Evolutionary conservation across 331 rosid genomes (phyloP), one percentile per base, ranked within the genome.

Genomic region (Rhamnella rubrinervis): DNA sequence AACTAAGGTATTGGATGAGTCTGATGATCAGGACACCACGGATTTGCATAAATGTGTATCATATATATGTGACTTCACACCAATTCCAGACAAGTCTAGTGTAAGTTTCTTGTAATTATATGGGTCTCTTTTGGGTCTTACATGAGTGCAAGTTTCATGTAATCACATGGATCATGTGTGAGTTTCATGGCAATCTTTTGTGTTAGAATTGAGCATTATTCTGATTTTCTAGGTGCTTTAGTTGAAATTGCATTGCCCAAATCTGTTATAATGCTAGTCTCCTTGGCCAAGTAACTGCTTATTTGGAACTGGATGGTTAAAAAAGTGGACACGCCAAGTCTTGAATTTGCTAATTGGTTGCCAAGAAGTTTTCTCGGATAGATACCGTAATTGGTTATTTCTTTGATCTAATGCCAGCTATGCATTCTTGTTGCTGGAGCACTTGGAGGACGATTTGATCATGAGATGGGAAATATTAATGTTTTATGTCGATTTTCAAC

Each of bases 381-480:
- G 63, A 61, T 61, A 44, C n/a, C 39, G 8, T 17, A 63, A 62
- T 44, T 77, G 44, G 21, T 64, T 55, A 63, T 19, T 52, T 44
- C 66, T 28, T 59, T 46, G 49, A 74, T 60, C 56, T 70, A 26
- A 52, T 79, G 62, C 56, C 85, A 95, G 99, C 68, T 84, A 64
- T 83, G 97, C 85, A 89, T 95, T 80, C 83, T 95, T 59, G 92
- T 87, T 65, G 83, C 86, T 63, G 99, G 99, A 78, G 96, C 97
- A 71, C 93, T 95, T 66, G 99, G 99, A 40, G 99, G 99, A 70
- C 78, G 99, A 77, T 95, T 95, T 76, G 99, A 95, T 81, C 99
- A 95, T 14, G 96, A 91, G 83, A 86, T 95, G 20, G 99, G 97
- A 72, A 95, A 95, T 80, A 77, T 95, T 63, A 95, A 95, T 56